Percentiles rank a stretch among this genome's conserved stretches.
Conservation (phyloP, 2,329 filamentous ascomycete species). For the Diaporthe nobilis region DNA sequence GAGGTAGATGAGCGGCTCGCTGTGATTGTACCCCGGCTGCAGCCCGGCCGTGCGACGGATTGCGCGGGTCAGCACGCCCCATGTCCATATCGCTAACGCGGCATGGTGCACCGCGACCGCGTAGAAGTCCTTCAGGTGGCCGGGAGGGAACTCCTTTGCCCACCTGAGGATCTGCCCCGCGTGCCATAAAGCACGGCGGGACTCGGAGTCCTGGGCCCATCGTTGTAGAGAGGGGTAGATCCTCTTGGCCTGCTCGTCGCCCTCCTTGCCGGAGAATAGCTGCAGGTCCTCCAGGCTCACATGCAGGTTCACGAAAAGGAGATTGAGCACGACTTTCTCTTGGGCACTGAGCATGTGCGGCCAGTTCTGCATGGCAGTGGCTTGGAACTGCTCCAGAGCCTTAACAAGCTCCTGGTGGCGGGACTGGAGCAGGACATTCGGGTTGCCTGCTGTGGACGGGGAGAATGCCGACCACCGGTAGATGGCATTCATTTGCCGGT, state of each 20-base stretch:
- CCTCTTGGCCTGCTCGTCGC: conserved; percentile 73
- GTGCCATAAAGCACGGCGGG: conserved; percentile 75
- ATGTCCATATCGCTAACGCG: conserved; percentile 77
- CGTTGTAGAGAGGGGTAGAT: conserved; percentile 71
- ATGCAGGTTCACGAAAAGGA: conserved; percentile 75
- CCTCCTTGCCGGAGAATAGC: conserved; percentile 77
- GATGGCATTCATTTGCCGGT: conserved; percentile 69
- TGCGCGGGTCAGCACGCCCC: conserved; percentile 70
- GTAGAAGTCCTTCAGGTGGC: conserved; percentile 74
- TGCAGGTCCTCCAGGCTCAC: conserved; percentile 76
- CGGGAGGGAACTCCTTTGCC: conserved; percentile 67
- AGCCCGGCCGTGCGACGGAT: conserved; percentile 47
- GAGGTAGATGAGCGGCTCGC: conserved; percentile 62
- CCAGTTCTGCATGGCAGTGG: conserved; percentile 57
- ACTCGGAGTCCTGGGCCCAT: conserved; percentile 69
- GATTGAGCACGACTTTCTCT: conserved; percentile 63
- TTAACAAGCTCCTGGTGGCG: conserved; percentile 75
- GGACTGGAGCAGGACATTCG: conserved; percentile 60
- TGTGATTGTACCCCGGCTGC: conserved; percentile 48
- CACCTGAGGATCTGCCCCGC: conserved; percentile 77
- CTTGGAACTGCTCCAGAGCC: conserved; percentile 64
- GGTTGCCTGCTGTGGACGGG: conserved; percentile 54
- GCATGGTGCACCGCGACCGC: conserved; percentile 80
- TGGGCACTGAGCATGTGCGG: conserved; percentile 59
- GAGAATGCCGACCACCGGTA: conserved; percentile 63